Evolutionary conservation across 2,329 filamentous ascomycete genomes (phyloP).

Genomic region (Aspergillus sp.): DNA sequence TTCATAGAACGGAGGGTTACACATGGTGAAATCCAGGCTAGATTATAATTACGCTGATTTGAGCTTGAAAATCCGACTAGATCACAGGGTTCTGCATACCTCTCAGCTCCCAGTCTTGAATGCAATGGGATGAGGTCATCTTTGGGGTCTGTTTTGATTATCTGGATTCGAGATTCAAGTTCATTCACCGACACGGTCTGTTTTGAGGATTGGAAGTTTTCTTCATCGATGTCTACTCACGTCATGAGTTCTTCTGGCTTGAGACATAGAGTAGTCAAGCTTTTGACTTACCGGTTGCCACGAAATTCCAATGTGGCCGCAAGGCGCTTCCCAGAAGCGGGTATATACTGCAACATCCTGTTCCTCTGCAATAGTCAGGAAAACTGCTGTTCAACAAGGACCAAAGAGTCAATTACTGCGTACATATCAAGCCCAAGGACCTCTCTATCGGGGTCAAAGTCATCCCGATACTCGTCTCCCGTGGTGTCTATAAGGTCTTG

Average conservation of each 20-base stretch:
- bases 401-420: neutral
- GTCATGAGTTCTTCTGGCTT: constrained; percentile 21
- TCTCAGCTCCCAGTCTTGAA: constrained; percentile 28
- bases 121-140: constrained; percentile 62
- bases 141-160: constrained; percentile 52
- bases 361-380: constrained; percentile 54
- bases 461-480: constrained; percentile 40
- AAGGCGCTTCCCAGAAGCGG: constrained; percentile 71
- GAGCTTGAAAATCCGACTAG: no score
- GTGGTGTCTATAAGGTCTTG: constrained; percentile 74
- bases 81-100: constrained; percentile 7
- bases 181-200: constrained; percentile 65
- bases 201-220: constrained; percentile 62
- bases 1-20: constrained; percentile 92
- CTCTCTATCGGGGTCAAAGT: constrained; percentile 51
- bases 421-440: constrained; percentile 73
- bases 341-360: constrained; percentile 88
- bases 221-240: constrained; percentile 65
- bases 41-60: neutral
- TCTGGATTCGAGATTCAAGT: constrained; percentile 58
- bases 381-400: neutral
- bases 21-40: constrained; percentile 78
- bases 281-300: constrained; percentile 53
- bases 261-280: neutral
- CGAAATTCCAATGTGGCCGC: constrained; percentile 65